phyloP scores from a whole-genome alignment of 305 asterid species.

The Fraxinus greggii region DNA sequence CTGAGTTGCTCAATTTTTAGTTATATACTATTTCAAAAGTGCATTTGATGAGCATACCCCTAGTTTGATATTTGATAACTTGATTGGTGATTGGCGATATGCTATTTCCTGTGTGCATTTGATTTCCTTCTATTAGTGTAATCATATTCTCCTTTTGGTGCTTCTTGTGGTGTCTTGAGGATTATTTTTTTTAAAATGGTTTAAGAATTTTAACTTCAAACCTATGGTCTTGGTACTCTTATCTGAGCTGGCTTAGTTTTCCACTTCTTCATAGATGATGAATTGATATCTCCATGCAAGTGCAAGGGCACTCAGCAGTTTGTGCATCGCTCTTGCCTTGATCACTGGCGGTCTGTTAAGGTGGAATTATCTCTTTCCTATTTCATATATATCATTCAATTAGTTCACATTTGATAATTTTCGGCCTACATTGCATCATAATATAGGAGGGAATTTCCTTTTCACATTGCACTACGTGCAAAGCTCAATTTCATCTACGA shows the following conservation, averaged over 20 bases:
- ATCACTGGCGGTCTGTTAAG: conserved; percentile 67
- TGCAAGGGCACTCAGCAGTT: conserved; percentile 67
- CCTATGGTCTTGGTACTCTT: not conserved
- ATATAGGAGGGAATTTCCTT: conserved; percentile 66
- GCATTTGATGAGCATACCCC: conserved; percentile 8
- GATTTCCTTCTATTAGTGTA: not conserved
- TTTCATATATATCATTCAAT: not conserved
- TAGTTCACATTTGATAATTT: not conserved
- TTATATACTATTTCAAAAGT: not conserved
- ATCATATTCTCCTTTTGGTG: not conserved
- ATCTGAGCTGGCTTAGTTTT: not conserved
- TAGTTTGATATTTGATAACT: not conserved
- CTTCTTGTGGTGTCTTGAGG: not conserved
- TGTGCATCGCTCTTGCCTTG: conserved; percentile 64
- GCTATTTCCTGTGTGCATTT: not conserved
- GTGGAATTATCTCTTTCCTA: conserved; percentile 25
- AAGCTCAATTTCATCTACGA: conserved; percentile 58
- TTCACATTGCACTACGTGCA: conserved; percentile 65
- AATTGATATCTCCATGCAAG: conserved; percentile 60
- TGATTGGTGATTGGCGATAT: not conserved
- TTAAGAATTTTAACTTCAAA: not conserved
- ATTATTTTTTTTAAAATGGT: not conserved
- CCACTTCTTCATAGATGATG: conserved; percentile 37
- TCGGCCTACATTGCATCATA: not conserved
- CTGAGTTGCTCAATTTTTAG: not conserved